Percentiles rank a stretch among this genome's conserved stretches.
Conservation (phyloP, 371 early-diverging fungal species). For the Zychaea mexicana region DNA sequence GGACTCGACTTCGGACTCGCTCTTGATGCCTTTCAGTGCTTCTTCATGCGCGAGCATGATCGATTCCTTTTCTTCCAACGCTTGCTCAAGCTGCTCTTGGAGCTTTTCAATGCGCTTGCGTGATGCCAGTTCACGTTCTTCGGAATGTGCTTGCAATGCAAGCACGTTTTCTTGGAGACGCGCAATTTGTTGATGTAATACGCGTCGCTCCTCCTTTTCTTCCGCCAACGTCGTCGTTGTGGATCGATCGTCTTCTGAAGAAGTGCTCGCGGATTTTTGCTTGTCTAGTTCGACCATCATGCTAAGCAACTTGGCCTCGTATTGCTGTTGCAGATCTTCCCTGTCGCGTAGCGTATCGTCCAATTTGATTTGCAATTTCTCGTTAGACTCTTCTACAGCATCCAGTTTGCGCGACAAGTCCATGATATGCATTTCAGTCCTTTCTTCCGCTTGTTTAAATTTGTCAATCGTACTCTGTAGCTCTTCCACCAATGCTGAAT, state of each 20-base stretch:
- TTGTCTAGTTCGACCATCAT: constrained; percentile 8
- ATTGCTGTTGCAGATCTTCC: not conserved
- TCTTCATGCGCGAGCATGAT: not conserved
- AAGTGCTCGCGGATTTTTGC: not conserved
- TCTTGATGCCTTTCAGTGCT: not conserved
- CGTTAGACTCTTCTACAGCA: constrained; percentile 10
- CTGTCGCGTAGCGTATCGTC: not conserved
- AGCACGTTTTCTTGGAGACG: constrained; percentile 8
- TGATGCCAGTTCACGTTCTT: constrained; percentile 5
- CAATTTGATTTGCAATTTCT: constrained; percentile 17
- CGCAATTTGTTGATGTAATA: constrained; percentile 9
- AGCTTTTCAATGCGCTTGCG: not conserved
- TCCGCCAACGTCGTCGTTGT: constrained; percentile 35
- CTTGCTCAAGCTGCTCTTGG: constrained; percentile 12
- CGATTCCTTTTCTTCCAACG: constrained; percentile 4
- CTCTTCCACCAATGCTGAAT: constrained; percentile 25
- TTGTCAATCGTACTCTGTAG: constrained; percentile 36
- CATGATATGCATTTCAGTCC: constrained; percentile 48
- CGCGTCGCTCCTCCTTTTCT: constrained; percentile 22
- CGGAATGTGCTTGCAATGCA: constrained; percentile 10
- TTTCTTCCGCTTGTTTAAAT: constrained; percentile 43
- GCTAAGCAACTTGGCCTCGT: constrained; percentile 9
- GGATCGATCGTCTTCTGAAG: constrained; percentile 1
- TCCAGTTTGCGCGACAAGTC: constrained; percentile 41
- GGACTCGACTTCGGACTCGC: not conserved